A percentile compares a stretch with the other conserved stretches of the same genome.
Evolutionary conservation across 805 yeast species (phyloP).

Genomic region (Candida incommunis): DNA sequence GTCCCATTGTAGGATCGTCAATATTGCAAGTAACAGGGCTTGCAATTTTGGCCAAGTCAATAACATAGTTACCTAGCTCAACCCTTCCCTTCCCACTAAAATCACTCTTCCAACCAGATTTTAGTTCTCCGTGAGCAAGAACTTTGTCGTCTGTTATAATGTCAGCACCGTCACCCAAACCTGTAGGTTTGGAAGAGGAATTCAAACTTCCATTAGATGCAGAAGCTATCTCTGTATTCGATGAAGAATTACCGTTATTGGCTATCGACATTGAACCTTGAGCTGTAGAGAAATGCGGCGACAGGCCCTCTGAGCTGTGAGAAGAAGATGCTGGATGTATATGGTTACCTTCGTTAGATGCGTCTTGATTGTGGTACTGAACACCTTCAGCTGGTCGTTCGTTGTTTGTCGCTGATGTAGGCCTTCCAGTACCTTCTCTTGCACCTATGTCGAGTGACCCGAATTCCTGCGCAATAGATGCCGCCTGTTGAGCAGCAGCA

Average conservation of each 20-base stretch:
- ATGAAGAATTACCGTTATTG: background rate
- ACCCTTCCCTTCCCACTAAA: conserved; percentile 64
- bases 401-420: conserved; percentile 3
- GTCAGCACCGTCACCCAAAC: conserved; percentile 7
- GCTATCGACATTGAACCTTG: conserved; percentile 5
- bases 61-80: conserved; percentile 34
- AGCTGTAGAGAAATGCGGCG: conserved; percentile 28
- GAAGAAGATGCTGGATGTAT: conserved; percentile 4
- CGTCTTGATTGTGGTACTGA: no score
- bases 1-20: conserved; percentile 67
- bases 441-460: background rate
- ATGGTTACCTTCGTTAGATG: conserved; percentile 1
- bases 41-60: conserved; percentile 10
- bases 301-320: background rate
- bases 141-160: conserved; percentile 53
- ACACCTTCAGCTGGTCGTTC: no score
- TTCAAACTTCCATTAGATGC: no score
- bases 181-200: conserved; percentile 2
- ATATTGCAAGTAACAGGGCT: conserved; percentile 66
- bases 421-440: background rate
- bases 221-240: conserved; percentile 1
- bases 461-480: background rate
- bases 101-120: conserved; percentile 93
- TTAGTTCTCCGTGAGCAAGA: conserved; percentile 65
- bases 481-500: conserved; percentile 1